These are phyloP conservation scores for Jimgerdemannia flammicorona DNA, from an alignment of 192 early-diverging fungal species.

Conservation along the genomic window DNA sequence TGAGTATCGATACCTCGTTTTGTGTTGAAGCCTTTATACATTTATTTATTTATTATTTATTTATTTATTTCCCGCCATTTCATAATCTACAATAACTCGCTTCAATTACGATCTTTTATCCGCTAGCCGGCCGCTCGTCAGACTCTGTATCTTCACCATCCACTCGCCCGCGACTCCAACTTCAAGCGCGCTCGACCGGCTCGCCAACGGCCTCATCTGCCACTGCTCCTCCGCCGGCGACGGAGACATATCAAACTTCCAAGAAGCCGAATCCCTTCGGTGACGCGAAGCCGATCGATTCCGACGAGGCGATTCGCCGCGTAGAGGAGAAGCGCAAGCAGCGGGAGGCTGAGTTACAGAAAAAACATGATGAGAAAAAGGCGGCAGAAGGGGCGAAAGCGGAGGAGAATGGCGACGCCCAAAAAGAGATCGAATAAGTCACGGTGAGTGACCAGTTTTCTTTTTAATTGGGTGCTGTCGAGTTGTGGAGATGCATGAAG, in stretches of 20 bases:
- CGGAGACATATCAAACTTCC: slow-evolving; percentile 2
- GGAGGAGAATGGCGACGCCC: too few species aligned
- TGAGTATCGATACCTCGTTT: too few species aligned
- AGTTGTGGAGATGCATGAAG: too few species aligned
- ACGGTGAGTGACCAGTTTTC: too few species aligned
- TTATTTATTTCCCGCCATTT: too few species aligned
- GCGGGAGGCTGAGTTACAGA: neutral
- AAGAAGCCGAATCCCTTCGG: slow-evolving; percentile 62
- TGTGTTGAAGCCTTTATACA: too few species aligned
- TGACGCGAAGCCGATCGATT: slow-evolving; percentile 59
- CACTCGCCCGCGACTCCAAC: slow-evolving; percentile 44
- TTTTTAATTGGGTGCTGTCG: too few species aligned
- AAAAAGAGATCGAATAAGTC: too few species aligned
- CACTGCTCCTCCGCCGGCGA: slow-evolving; percentile 8
- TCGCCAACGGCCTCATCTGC: slow-evolving; percentile 40
- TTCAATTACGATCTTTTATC: too few species aligned
- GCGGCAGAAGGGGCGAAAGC: too few species aligned
- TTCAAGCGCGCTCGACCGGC: slow-evolving; percentile 1
- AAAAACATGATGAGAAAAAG: neutral
- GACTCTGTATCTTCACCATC: slow-evolving; percentile 17
- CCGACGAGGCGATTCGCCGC: slow-evolving; percentile 41
- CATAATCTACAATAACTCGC: too few species aligned
- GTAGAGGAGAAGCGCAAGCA: slow-evolving; percentile 52
- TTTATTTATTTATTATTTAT: too few species aligned
- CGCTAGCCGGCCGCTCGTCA: neutral